These are phyloP conservation scores for Chimonanthus praecox DNA, from an alignment of 164 flowering plant genomes.

Conservation along the genomic window DNA sequence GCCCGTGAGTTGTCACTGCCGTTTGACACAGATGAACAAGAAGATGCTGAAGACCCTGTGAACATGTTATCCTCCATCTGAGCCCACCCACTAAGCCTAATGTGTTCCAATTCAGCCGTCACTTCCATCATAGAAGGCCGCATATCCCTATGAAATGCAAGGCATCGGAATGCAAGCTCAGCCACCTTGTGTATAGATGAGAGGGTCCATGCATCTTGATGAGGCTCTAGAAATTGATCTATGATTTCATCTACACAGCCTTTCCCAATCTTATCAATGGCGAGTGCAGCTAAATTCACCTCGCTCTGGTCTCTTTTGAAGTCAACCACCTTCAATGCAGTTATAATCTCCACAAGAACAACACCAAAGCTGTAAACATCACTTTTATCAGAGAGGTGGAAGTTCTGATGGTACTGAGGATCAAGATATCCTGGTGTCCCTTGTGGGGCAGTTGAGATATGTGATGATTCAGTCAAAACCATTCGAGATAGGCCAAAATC, in stretches of 20 bases:
- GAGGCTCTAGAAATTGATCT: slow-evolving; percentile 55
- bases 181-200: slow-evolving; percentile 63
- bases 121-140: slow-evolving; percentile 94
- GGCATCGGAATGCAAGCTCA: slow-evolving; percentile 84
- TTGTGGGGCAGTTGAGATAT: slow-evolving; percentile 89
- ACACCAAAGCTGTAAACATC: slow-evolving; percentile 98
- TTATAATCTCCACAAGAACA: slow-evolving; percentile 81
- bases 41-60: slow-evolving; percentile 24
- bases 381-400: slow-evolving; percentile 78
- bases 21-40: slow-evolving; percentile 31
- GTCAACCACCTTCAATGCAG: slow-evolving; percentile 69
- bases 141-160: slow-evolving; percentile 75
- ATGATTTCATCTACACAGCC: slow-evolving; percentile 65
- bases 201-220: slow-evolving; percentile 46
- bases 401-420: slow-evolving; percentile 87
- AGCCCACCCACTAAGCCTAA: slow-evolving; percentile 34
- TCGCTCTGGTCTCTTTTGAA: slow-evolving; percentile 53
- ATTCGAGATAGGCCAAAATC: slow-evolving; percentile 90
- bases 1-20: slow-evolving; percentile 23
- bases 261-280: slow-evolving; percentile 56
- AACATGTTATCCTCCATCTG: slow-evolving; percentile 20
- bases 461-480: slow-evolving; percentile 55
- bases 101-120: slow-evolving; percentile 61
- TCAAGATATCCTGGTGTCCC: slow-evolving; percentile 95
- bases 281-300: slow-evolving; percentile 73